These are phyloP conservation scores for Pilaira anomala DNA, from an alignment of 192 early-diverging fungal species.

Conservation along the genomic window DNA sequence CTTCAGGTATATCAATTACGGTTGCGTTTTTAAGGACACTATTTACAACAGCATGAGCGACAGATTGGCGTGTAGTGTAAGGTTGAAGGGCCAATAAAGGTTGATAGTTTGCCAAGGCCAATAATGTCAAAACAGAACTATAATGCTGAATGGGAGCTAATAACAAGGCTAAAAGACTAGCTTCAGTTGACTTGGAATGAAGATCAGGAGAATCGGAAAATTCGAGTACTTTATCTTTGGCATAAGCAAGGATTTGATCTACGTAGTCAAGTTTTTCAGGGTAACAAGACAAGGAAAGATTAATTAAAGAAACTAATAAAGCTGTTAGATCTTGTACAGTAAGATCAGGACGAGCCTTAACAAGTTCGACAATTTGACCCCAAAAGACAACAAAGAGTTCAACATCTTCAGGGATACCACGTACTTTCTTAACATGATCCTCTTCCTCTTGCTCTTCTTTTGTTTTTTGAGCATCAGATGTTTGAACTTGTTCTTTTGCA, in stretches of 20 bases:
- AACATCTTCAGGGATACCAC: constrained; percentile 84
- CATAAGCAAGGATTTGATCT: constrained; percentile 89
- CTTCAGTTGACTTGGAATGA: constrained; percentile 62
- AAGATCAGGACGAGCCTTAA: constrained; percentile 89
- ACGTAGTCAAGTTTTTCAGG: constrained; percentile 85
- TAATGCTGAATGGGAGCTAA: constrained; percentile 82
- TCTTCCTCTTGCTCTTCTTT: constrained; percentile 19
- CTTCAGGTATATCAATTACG: constrained; percentile 62
- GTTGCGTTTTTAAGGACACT: constrained; percentile 70
- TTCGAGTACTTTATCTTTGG: constrained; percentile 71
- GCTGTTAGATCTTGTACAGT: constrained; percentile 90
- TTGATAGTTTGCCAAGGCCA: constrained; percentile 77
- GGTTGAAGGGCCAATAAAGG: constrained; percentile 83
- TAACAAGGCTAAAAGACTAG: constrained; percentile 79
- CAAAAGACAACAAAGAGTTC: constrained; percentile 97
- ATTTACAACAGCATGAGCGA: constrained; percentile 75
- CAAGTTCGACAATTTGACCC: constrained; percentile 88
- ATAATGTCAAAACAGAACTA: constrained; percentile 57
- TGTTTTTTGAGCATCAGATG: not conserved
- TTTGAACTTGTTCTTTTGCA: constrained; percentile 19
- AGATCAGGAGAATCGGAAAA: constrained; percentile 64
- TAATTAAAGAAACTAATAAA: constrained; percentile 81
- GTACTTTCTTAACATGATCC: constrained; percentile 43
- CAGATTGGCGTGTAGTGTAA: constrained; percentile 74
- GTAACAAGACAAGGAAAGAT: constrained; percentile 89